Percentiles rank a stretch among this genome's conserved stretches.
Conservation (phyloP, 176 grass and related monocot genomes). For the Avena atlantica region DNA sequence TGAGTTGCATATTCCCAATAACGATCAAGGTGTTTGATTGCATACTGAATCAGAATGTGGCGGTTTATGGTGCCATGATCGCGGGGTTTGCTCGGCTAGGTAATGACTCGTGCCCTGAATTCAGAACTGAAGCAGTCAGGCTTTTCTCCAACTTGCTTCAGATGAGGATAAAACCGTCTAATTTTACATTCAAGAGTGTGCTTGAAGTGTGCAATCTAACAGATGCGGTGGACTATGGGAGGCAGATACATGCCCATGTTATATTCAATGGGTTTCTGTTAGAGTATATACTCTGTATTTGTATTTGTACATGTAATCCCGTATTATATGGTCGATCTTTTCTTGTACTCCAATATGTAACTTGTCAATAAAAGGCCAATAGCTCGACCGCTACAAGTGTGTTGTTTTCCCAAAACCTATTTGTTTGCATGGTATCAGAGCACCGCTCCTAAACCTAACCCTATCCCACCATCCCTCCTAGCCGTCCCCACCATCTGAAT, state of each 20-base stretch:
- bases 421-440: too few species aligned
- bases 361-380: too few species aligned
- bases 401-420: too few species aligned
- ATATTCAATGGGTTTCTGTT: conserved; percentile 54
- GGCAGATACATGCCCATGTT: conserved; percentile 73
- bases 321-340: too few species aligned
- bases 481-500: too few species aligned
- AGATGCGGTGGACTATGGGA: conserved; percentile 57
- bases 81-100: conserved; percentile 75
- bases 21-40: conserved; percentile 77
- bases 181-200: conserved; percentile 72
- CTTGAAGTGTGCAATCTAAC: conserved; percentile 74
- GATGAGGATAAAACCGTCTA: conserved; percentile 65
- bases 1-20: too few species aligned
- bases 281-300: too few species aligned
- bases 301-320: too few species aligned
- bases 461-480: too few species aligned
- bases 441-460: too few species aligned
- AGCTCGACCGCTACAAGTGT: too few species aligned
- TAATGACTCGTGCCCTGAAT: conserved; percentile 54
- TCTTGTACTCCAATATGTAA: too few species aligned
- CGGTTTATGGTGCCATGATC: conserved; percentile 84
- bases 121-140: conserved; percentile 53
- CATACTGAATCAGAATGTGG: conserved; percentile 62
- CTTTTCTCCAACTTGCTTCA: conserved; percentile 63